Evolutionary conservation across 495 filamentous ascomycete species (phyloP).

Genomic region (Lepraria neglecta): DNA sequence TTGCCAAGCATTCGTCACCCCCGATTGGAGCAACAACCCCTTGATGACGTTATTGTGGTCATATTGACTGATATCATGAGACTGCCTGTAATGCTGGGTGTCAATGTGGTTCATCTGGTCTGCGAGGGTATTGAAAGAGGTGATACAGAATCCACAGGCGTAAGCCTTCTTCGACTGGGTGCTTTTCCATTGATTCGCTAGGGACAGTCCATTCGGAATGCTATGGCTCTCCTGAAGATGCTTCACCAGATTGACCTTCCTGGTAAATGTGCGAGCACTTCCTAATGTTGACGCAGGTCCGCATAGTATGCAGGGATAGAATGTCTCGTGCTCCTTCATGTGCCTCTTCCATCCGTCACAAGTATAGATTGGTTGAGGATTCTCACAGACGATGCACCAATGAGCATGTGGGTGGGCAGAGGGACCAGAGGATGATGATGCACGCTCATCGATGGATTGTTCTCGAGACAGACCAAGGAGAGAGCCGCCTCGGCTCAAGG

Average conservation of each 20-base stretch:
- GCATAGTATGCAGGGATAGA: neutral
- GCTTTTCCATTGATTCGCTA: neutral
- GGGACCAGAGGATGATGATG: neutral
- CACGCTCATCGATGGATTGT: neutral
- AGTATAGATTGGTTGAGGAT: neutral
- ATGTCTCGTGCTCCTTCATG: slow-evolving; percentile 11
- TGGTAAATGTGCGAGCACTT: neutral
- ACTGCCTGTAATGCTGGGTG: neutral
- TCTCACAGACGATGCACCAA: slow-evolving; percentile 5
- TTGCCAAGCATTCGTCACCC: neutral
- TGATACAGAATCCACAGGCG: slow-evolving; percentile 10
- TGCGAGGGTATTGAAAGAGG: neutral
- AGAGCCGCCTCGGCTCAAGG: neutral
- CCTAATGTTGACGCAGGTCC: neutral
- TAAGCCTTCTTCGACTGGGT: neutral
- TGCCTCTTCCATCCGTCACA: slow-evolving; percentile 10
- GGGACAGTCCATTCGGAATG: too few species aligned
- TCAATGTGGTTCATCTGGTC: slow-evolving; percentile 12
- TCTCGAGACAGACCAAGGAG: neutral
- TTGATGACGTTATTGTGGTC: slow-evolving; percentile 1
- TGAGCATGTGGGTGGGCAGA: neutral
- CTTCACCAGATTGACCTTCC: neutral
- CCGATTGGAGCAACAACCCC: slow-evolving; percentile 5
- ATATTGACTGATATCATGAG: slow-evolving; percentile 3
- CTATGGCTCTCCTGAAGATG: too few species aligned